A percentile compares a stretch with the other conserved stretches of the same genome.
Evolutionary conservation across 2,329 filamentous ascomycete genomes (phyloP).

Genomic region (Salinomyces thailandicus): DNA sequence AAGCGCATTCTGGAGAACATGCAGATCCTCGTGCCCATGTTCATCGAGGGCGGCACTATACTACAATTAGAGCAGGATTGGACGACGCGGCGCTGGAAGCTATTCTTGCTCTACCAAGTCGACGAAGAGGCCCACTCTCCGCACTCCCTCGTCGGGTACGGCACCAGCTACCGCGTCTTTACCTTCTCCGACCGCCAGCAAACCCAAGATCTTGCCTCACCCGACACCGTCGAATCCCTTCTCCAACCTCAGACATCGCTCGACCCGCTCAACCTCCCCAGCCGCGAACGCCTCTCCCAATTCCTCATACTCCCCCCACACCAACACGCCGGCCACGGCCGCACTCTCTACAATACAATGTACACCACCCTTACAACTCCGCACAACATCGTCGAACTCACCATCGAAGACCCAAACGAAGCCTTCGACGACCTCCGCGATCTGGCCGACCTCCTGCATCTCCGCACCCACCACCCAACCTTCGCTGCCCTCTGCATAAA

Average conservation of each 20-base stretch:
- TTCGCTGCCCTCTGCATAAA: slow-evolving; percentile 38
- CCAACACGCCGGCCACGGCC: slow-evolving; percentile 69
- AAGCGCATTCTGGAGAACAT: slow-evolving; percentile 65
- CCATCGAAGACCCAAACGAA: slow-evolving; percentile 88
- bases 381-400: slow-evolving; percentile 64
- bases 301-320: slow-evolving; percentile 85
- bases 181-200: slow-evolving; percentile 23
- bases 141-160: slow-evolving; percentile 83
- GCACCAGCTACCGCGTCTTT: slow-evolving; percentile 79
- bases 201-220: slow-evolving; percentile 14
- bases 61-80: slow-evolving; percentile 63
- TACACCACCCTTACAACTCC: slow-evolving; percentile 58
- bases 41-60: slow-evolving; percentile 84
- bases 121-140: slow-evolving; percentile 29
- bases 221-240: slow-evolving; percentile 15
- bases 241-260: slow-evolving; percentile 28
- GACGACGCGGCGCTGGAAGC: slow-evolving; percentile 70
- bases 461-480: slow-evolving; percentile 39
- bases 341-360: slow-evolving; percentile 69
- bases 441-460: slow-evolving; percentile 57
- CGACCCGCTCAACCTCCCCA: slow-evolving; percentile 50
- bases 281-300: slow-evolving; percentile 78
- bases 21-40: slow-evolving; percentile 73
- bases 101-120: slow-evolving; percentile 59
- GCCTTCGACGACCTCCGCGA: slow-evolving; percentile 73